Evolutionary conservation across 1,139 yeast species (phyloP).

Genomic region (Pichia sp.): DNA sequence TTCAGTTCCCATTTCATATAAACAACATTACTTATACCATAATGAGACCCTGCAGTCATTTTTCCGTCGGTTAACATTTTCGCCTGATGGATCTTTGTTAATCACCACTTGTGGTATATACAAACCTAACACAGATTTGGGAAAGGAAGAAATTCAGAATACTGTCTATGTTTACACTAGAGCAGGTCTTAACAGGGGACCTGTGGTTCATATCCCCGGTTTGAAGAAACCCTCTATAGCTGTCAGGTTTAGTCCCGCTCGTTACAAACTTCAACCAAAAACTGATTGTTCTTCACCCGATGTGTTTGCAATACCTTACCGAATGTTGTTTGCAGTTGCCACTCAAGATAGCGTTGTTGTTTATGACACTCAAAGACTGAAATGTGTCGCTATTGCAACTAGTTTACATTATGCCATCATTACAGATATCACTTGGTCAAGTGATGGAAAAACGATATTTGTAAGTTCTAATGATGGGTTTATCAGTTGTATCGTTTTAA

Average conservation of each 20-base stretch:
- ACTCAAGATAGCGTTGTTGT: conserved; percentile 81
- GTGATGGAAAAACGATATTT: conserved; percentile 63
- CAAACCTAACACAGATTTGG: conserved; percentile 21
- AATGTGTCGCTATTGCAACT: conserved; percentile 67
- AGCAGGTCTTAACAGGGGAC: conserved; percentile 54
- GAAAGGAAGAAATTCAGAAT: conserved; percentile 34
- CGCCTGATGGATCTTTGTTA: conserved; percentile 82
- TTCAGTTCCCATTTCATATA: conserved; percentile 9
- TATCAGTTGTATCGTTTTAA: conserved; percentile 59
- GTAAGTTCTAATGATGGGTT: conserved; percentile 93
- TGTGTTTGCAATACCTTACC: conserved; percentile 57
- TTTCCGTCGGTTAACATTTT: conserved; percentile 73
- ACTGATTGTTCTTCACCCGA: background rate
- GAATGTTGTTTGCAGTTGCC: conserved; percentile 86
- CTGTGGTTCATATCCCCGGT: conserved; percentile 73
- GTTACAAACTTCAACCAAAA: conserved; percentile 34
- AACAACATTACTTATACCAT: conserved; percentile 49
- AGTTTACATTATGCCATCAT: conserved; percentile 83
- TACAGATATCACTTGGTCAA: conserved; percentile 82
- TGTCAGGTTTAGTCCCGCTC: conserved; percentile 63
- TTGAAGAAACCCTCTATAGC: conserved; percentile 80
- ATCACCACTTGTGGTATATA: conserved; percentile 79
- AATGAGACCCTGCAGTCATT: conserved; percentile 86
- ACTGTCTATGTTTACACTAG: conserved; percentile 75
- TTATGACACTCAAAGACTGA: conserved; percentile 64